These are phyloP conservation scores for Marasmius fiardii DNA, from an alignment of 1,284 basidiomycete species.

Conservation along the genomic window DNA sequence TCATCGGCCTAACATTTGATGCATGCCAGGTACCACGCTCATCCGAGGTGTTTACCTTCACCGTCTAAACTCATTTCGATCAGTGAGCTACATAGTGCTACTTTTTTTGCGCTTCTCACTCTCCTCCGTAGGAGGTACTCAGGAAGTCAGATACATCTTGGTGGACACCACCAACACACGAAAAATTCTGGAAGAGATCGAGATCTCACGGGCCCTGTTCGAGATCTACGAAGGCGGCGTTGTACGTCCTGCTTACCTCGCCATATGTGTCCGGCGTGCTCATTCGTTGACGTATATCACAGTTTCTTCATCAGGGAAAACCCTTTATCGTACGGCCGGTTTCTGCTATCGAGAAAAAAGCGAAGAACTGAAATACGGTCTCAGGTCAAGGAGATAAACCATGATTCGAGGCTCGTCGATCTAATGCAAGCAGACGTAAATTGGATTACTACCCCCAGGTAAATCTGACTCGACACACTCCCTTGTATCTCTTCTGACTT, in stretches of 20 bases:
- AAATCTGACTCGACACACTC: no score
- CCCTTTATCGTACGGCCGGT: constrained; percentile 58
- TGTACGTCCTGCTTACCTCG: constrained; percentile 35
- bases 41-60: constrained; percentile 75
- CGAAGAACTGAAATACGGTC: neutral
- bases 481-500: no score
- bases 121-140: constrained; percentile 45
- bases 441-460: constrained; percentile 81
- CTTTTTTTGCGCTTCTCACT: neutral
- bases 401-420: constrained; percentile 74
- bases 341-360: neutral
- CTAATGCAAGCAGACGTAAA: constrained; percentile 76
- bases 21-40: constrained; percentile 74
- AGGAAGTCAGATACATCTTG: constrained; percentile 78
- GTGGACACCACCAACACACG: constrained; percentile 60
- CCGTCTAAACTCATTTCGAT: constrained; percentile 76
- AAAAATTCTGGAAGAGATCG: constrained; percentile 80
- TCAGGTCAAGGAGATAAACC: constrained; percentile 78
- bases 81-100: constrained; percentile 33
- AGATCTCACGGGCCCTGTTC: constrained; percentile 81
- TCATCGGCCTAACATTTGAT: no score
- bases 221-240: constrained; percentile 82
- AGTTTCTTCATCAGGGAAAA: constrained; percentile 83
- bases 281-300: constrained; percentile 13
- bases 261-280: neutral